Conservation (phyloP, 805 yeast species). For the Teunomyces aglyptinius region DNA sequence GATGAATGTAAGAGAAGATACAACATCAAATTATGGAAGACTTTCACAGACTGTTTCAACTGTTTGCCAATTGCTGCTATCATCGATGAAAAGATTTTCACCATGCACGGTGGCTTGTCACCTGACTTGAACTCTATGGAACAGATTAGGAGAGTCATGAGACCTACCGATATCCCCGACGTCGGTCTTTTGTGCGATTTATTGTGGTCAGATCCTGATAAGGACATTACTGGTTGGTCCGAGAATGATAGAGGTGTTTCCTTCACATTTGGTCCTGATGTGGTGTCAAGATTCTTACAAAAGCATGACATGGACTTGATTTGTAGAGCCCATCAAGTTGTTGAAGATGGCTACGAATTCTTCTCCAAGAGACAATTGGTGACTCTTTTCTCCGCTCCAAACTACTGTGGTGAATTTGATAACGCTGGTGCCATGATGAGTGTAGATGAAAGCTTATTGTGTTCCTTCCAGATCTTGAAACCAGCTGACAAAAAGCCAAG, state of each 20-base stretch:
- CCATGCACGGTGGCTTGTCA: constrained; percentile 98
- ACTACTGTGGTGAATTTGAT: constrained; percentile 98
- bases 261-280: constrained; percentile 99
- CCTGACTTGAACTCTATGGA: constrained; percentile 98
- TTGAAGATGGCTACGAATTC: constrained; percentile 98
- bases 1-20: constrained; percentile 98
- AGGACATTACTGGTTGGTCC: constrained; percentile 97
- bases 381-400: constrained; percentile 94
- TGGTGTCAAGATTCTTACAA: constrained; percentile 91
- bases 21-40: constrained; percentile 97
- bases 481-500: constrained; percentile 96
- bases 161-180: constrained; percentile 99
- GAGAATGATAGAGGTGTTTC: constrained; percentile 99
- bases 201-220: constrained; percentile 98
- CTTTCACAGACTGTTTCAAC: constrained; percentile 97
- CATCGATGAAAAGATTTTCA: constrained; percentile 94
- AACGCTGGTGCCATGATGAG: constrained; percentile 99
- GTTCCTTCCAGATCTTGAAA: constrained; percentile 94
- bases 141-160: constrained; percentile 97
- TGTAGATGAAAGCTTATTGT: constrained; percentile 91
- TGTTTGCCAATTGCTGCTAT: constrained; percentile 98
- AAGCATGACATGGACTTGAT: constrained; percentile 97
- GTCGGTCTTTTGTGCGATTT: constrained; percentile 94
- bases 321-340: constrained; percentile 98
- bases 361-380: constrained; percentile 95